phyloP scores from a whole-genome alignment of 441 rosid genomes.

The Adansonia gregorii region DNA sequence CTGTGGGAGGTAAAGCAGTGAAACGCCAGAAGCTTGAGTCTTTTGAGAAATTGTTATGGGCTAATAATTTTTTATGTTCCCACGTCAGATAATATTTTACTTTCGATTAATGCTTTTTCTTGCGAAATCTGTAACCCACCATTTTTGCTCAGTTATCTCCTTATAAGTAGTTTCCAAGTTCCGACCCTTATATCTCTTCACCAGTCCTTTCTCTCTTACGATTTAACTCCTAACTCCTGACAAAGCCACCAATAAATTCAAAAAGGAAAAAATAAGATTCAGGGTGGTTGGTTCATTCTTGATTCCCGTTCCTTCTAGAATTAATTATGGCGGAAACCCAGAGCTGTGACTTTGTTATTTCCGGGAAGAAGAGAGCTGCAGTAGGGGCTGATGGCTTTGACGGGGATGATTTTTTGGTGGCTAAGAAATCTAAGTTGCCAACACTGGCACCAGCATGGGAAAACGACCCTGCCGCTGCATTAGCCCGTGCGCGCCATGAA shows the following conservation, averaged over 20 bases:
- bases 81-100: too few relatives aligned
- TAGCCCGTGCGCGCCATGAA: slow-evolving; percentile 47
- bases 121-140: not conserved
- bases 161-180: not conserved
- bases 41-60: too few relatives aligned
- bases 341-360: not conserved
- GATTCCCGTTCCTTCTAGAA: not conserved
- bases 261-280: too few relatives aligned
- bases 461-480: slow-evolving; percentile 69
- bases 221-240: too few relatives aligned
- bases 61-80: too few relatives aligned
- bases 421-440: slow-evolving; percentile 26
- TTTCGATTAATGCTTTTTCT: too few relatives aligned
- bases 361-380: not conserved
- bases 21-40: too few relatives aligned
- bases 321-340: not conserved
- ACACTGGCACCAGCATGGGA: slow-evolving; percentile 35
- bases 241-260: too few relatives aligned
- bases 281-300: too few relatives aligned
- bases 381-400: not conserved
- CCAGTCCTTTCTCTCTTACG: not conserved
- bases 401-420: not conserved
- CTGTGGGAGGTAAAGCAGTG: too few relatives aligned
- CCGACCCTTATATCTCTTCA: not conserved
- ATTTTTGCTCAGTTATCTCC: not conserved